Conservation (phyloP, 225 moss, liverwort and hornwort species). For the Asterella californica region DNA sequence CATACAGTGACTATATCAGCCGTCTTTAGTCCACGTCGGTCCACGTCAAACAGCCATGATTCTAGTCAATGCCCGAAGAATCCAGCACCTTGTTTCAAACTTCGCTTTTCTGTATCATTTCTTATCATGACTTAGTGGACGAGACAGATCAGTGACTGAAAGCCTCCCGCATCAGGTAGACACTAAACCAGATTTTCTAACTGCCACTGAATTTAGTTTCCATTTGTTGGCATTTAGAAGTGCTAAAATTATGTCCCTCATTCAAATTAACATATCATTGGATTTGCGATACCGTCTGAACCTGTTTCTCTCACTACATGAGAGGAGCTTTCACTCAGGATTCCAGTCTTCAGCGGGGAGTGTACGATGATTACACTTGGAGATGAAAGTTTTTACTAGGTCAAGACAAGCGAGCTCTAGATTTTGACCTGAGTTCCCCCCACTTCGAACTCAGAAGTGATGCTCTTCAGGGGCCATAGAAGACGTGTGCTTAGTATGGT, state of each 20-base stretch:
- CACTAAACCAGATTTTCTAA: constrained; percentile 5
- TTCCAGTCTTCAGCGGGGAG: constrained; percentile 8
- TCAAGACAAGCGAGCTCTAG: constrained; percentile 17
- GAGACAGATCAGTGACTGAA: constrained; percentile 9
- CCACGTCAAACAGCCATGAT: constrained; percentile 17
- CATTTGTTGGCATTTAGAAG: constrained; percentile 21
- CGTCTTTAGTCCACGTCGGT: constrained; percentile 9
- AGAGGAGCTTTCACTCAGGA: constrained; percentile 17
- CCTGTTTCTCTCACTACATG: constrained; percentile 14
- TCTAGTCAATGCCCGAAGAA: constrained; percentile 5
- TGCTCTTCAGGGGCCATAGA: constrained; percentile 10
- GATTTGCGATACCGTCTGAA: constrained; percentile 21
- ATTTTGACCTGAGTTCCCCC: constrained; percentile 6
- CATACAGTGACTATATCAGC: constrained; percentile 13
- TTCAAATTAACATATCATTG: constrained; percentile 15
- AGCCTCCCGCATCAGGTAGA: constrained; percentile 13
- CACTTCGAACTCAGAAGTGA: background rate
- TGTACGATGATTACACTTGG: constrained; percentile 23
- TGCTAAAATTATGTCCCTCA: constrained; percentile 26
- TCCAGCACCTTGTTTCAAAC: background rate
- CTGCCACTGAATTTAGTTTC: constrained; percentile 19
- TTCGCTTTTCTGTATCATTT: constrained; percentile 12
- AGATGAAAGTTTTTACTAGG: constrained; percentile 10
- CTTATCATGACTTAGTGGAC: constrained; percentile 15
- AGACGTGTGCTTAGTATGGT: constrained; percentile 11